A percentile compares a stretch with the other conserved stretches of the same genome.
phyloP scores from a whole-genome alignment of 2,329 filamentous ascomycete species.

The Paraconiothyrium sp. region DNA sequence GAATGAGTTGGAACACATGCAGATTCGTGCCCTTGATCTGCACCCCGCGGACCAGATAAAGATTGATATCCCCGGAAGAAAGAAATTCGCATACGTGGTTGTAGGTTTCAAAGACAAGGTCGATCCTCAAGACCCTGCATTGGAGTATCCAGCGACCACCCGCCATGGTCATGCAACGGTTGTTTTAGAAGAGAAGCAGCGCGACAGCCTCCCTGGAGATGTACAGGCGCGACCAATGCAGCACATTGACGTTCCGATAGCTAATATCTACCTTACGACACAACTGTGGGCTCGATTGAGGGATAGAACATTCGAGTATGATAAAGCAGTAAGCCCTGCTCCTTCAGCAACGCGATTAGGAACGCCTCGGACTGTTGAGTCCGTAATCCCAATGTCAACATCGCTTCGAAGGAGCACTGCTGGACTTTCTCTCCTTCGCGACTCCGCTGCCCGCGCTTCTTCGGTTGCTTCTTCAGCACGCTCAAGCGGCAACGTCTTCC shows the following conservation, averaged over 20 bases:
- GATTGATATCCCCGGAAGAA: conserved; percentile 56
- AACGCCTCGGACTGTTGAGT: conserved; percentile 43
- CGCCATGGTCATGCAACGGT: conserved; percentile 53
- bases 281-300: conserved; percentile 55
- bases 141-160: conserved; percentile 52
- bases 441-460: conserved; percentile 35
- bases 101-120: conserved; percentile 54
- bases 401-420: conserved; percentile 54
- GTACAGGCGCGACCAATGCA: conserved; percentile 28
- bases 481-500: conserved; percentile 66
- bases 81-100: conserved; percentile 56
- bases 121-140: conserved; percentile 24
- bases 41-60: conserved; percentile 57
- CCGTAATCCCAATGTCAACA: conserved; percentile 58
- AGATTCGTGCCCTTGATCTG: conserved; percentile 56
- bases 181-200: conserved; percentile 52
- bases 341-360: conserved; percentile 32
- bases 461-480: conserved; percentile 40
- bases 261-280: conserved; percentile 55
- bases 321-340: conserved; percentile 26
- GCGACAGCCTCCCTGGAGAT: conserved; percentile 47
- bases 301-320: conserved; percentile 48
- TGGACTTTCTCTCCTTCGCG: conserved; percentile 38
- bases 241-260: conserved; percentile 51
- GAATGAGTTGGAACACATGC: conserved; percentile 50